Evolutionary conservation across 2,329 filamentous ascomycete genomes (phyloP).

Genomic region (Podosphaera fusca): DNA sequence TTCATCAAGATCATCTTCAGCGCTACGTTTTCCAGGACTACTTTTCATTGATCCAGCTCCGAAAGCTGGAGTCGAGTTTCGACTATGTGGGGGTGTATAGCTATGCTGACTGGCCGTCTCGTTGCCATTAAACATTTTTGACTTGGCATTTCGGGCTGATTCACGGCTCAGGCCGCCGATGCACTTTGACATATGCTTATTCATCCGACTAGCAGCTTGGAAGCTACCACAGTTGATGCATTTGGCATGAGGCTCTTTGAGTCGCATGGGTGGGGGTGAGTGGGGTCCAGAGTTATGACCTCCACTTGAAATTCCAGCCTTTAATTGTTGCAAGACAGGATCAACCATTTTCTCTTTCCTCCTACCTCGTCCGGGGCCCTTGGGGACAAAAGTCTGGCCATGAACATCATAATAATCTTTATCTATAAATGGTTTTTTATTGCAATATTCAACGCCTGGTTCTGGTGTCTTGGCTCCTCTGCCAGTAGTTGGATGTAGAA

Average conservation of each 20-base stretch:
- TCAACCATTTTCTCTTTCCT: constrained; percentile 59
- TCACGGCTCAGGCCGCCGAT: constrained; percentile 42
- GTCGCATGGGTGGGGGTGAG: constrained; percentile 27
- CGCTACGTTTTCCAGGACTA: constrained; percentile 15
- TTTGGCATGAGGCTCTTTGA: constrained; percentile 40
- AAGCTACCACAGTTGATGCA: constrained; percentile 46
- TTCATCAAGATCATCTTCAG: constrained; percentile 14
- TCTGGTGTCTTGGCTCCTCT: constrained; percentile 42
- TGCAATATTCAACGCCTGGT: constrained; percentile 52
- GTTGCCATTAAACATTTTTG: constrained; percentile 36
- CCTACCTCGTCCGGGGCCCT: constrained; percentile 53
- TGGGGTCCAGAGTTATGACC: constrained; percentile 22
- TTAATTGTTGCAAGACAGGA: constrained; percentile 9
- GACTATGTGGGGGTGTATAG: constrained; percentile 35
- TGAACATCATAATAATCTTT: constrained; percentile 61
- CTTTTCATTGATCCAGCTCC: constrained; percentile 6
- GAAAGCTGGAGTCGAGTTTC: constrained; percentile 36
- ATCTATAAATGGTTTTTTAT: constrained; percentile 54
- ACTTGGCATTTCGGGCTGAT: constrained; percentile 35
- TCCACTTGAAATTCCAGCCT: constrained; percentile 19
- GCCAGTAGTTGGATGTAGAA: constrained; percentile 50
- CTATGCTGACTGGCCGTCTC: constrained; percentile 26
- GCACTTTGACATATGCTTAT: constrained; percentile 46
- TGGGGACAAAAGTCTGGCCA: constrained; percentile 57
- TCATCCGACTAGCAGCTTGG: constrained; percentile 39